phyloP scores from a whole-genome alignment of 768 basidiomycete species.

The Melanogaster broomeanus region DNA sequence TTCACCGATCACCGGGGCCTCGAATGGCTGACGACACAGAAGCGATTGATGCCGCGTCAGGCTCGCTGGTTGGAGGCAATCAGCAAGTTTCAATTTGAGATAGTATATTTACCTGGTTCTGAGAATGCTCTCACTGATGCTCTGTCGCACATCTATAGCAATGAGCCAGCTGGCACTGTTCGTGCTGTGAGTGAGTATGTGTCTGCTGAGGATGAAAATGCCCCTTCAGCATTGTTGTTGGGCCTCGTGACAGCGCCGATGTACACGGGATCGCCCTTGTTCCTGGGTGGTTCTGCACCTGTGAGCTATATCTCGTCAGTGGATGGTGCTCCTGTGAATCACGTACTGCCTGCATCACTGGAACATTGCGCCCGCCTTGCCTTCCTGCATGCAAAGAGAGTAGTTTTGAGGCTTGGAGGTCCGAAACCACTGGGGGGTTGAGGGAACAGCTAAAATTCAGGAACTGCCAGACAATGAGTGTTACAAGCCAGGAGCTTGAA shows the following conservation, averaged over 20 bases:
- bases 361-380: background rate
- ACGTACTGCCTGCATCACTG: background rate
- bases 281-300: background rate
- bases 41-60: constrained; percentile 26
- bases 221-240: background rate
- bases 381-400: background rate
- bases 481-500: no score
- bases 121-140: constrained; percentile 30
- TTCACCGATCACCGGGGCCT: constrained; percentile 33
- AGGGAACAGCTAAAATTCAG: background rate
- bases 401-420: background rate
- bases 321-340: background rate
- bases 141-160: constrained; percentile 22
- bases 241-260: constrained; percentile 9
- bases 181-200: constrained; percentile 20
- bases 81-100: constrained; percentile 27
- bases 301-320: no score
- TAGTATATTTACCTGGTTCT: constrained; percentile 28
- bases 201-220: constrained; percentile 14
- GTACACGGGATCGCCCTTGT: constrained; percentile 14
- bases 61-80: constrained; percentile 29
- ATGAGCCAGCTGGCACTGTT: constrained; percentile 21
- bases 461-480: no score
- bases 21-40: constrained; percentile 19
- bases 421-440: constrained; percentile 1